A percentile compares a stretch with the other conserved stretches of the same genome.
Evolutionary conservation across 2,329 filamentous ascomycete species (phyloP).

Genomic region (Pestalotiopsis sp.): DNA sequence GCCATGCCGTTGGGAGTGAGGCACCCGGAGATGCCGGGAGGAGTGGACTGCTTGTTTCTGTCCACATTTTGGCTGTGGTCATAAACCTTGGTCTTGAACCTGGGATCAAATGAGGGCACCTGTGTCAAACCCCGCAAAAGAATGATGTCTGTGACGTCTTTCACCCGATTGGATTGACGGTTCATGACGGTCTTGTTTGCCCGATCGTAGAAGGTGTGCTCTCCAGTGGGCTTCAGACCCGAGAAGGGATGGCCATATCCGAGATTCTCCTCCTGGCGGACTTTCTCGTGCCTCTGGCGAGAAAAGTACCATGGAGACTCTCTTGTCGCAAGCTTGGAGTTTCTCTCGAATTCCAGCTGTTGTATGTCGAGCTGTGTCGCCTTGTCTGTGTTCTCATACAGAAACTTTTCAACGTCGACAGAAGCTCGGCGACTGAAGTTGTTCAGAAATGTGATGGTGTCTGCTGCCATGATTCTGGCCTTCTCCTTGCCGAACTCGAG

Average conservation of each 20-base stretch:
- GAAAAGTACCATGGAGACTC: slow-evolving; percentile 58
- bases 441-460: background rate
- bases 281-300: slow-evolving; percentile 60
- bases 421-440: slow-evolving; percentile 60
- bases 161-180: slow-evolving; percentile 59
- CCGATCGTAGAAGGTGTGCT: slow-evolving; percentile 32
- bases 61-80: slow-evolving; percentile 78
- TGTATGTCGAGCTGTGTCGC: slow-evolving; percentile 54
- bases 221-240: slow-evolving; percentile 58
- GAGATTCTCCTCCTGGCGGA: slow-evolving; percentile 52
- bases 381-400: slow-evolving; percentile 58
- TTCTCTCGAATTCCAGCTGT: slow-evolving; percentile 41
- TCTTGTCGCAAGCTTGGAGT: slow-evolving; percentile 28
- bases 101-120: slow-evolving; percentile 48
- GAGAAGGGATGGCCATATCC: slow-evolving; percentile 62
- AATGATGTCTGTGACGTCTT: slow-evolving; percentile 68
- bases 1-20: slow-evolving; percentile 68
- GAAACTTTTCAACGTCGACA: slow-evolving; percentile 63
- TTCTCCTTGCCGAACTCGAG: slow-evolving; percentile 28
- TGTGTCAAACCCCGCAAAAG: slow-evolving; percentile 49
- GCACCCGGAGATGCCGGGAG: slow-evolving; percentile 64
- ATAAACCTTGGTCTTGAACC: slow-evolving; percentile 48
- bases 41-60: slow-evolving; percentile 32
- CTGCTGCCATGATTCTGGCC: background rate
- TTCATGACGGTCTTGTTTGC: slow-evolving; percentile 38